Percentiles rank a stretch among this genome's conserved stretches.
Evolutionary conservation across 495 filamentous ascomycete genomes (phyloP).

Genomic region (Tirmania nivea): DNA sequence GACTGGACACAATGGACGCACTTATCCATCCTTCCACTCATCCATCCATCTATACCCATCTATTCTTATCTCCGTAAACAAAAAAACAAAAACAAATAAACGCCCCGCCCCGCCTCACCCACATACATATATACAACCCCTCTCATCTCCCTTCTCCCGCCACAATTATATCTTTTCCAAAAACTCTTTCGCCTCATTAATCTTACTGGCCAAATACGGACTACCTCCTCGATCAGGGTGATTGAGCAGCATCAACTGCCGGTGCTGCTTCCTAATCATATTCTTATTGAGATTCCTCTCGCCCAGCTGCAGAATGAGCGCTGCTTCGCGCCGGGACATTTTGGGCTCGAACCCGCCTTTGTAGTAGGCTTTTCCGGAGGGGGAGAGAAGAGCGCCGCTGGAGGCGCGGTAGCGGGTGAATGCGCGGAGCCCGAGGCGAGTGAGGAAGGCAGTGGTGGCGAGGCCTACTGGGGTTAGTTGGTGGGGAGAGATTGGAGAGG

Average conservation of each 20-base stretch:
- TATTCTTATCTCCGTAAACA: too few relatives aligned
- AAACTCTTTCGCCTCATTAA: slow-evolving; percentile 95
- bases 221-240: slow-evolving; percentile 94
- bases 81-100: too few relatives aligned
- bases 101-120: too few relatives aligned
- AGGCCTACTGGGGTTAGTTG: background rate
- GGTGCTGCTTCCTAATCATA: slow-evolving; percentile 85
- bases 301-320: slow-evolving; percentile 79
- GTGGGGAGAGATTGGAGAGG: background rate
- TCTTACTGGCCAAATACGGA: slow-evolving; percentile 87
- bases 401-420: slow-evolving; percentile 53
- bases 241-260: slow-evolving; percentile 90
- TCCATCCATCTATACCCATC: too few relatives aligned
- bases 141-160: background rate
- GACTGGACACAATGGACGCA: too few relatives aligned
- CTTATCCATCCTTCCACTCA: too few relatives aligned
- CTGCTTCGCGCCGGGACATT: slow-evolving; percentile 80
- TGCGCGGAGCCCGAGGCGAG: slow-evolving; percentile 76
- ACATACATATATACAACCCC: background rate
- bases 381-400: slow-evolving; percentile 19
- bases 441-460: slow-evolving; percentile 58
- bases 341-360: slow-evolving; percentile 90
- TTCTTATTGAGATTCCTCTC: slow-evolving; percentile 74
- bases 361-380: slow-evolving; percentile 73
- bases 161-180: slow-evolving; percentile 45